Evolutionary conservation across 495 filamentous ascomycete species (phyloP).

Genomic region (Paragyromitra xinjiangensis): DNA sequence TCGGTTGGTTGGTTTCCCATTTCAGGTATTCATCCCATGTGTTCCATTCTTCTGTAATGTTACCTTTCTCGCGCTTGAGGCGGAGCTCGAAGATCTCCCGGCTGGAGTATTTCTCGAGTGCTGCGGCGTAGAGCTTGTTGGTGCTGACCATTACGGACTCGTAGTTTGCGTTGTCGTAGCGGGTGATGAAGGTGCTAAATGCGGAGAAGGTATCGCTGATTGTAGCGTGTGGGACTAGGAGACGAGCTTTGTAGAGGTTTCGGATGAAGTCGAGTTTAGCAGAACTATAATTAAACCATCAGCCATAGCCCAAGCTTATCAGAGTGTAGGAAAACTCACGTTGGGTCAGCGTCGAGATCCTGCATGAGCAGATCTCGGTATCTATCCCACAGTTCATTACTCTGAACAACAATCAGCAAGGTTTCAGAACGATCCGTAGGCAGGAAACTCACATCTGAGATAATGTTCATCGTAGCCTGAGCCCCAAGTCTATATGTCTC

Average conservation of each 20-base stretch:
- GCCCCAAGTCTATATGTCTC: conserved; percentile 82
- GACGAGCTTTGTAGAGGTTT: conserved; percentile 74
- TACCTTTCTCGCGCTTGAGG: conserved; percentile 68
- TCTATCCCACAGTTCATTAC: conserved; percentile 87
- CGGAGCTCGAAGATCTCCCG: conserved; percentile 78
- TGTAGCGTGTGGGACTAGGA: conserved; percentile 79
- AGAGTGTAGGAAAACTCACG: conserved; percentile 64
- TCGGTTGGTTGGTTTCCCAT: conserved; percentile 75
- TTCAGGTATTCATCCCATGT: conserved; percentile 74
- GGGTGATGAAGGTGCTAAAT: conserved; percentile 82
- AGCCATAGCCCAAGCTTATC: conserved; percentile 55
- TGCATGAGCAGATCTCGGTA: conserved; percentile 69
- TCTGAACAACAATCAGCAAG: conserved; percentile 59
- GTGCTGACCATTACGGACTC: conserved; percentile 80
- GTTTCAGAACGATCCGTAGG: conserved; percentile 6
- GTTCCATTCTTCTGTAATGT: conserved; percentile 61
- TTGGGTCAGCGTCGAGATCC: conserved; percentile 69
- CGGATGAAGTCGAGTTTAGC: conserved; percentile 68
- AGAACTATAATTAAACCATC: conserved; percentile 24
- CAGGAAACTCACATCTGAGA: conserved; percentile 67
- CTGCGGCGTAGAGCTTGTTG: conserved; percentile 69
- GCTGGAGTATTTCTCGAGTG: conserved; percentile 72
- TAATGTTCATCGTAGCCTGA: conserved; percentile 78
- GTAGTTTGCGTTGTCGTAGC: conserved; percentile 76
- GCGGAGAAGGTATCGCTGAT: conserved; percentile 86